phyloP scores from a whole-genome alignment of 1,284 basidiomycete genomes.

The Pyrrhoderma noxium region DNA sequence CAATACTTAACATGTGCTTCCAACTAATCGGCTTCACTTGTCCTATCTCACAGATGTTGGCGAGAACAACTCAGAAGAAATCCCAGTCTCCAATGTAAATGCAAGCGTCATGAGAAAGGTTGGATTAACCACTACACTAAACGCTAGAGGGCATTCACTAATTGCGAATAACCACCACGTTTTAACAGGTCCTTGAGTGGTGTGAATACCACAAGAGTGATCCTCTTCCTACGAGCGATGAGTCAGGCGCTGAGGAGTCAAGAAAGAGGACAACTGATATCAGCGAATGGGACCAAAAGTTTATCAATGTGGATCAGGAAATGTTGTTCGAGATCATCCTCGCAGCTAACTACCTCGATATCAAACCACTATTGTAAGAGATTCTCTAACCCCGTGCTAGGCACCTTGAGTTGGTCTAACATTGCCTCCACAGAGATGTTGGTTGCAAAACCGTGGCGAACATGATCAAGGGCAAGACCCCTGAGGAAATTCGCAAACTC shows the following conservation, averaged over 20 bases:
- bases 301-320: conserved; percentile 93
- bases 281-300: conserved; percentile 99
- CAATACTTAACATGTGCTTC: too few relatives aligned
- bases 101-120: conserved; percentile 97
- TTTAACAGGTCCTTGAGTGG: conserved; percentile 88
- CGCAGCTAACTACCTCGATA: conserved; percentile 99
- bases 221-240: conserved; percentile 84
- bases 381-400: neutral
- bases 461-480: conserved; percentile 99
- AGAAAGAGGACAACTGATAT: conserved; percentile 97
- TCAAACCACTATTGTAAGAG: conserved; percentile 91
- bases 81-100: conserved; percentile 95
- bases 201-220: conserved; percentile 98
- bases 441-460: conserved; percentile 99
- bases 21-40: conserved; percentile 15
- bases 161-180: neutral
- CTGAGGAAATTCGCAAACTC: conserved; percentile 92
- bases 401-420: conserved; percentile 2
- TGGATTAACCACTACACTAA: conserved; percentile 5
- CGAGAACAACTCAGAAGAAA: conserved; percentile 80
- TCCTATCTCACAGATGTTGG: conserved; percentile 67
- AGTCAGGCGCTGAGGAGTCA: conserved; percentile 83
- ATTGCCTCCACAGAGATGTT: conserved; percentile 64
- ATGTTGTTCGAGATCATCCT: conserved; percentile 99
- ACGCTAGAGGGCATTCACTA: neutral